Evolutionary conservation across 73 alveolate species (phyloP).

Genomic region (Diophrys sp.): DNA sequence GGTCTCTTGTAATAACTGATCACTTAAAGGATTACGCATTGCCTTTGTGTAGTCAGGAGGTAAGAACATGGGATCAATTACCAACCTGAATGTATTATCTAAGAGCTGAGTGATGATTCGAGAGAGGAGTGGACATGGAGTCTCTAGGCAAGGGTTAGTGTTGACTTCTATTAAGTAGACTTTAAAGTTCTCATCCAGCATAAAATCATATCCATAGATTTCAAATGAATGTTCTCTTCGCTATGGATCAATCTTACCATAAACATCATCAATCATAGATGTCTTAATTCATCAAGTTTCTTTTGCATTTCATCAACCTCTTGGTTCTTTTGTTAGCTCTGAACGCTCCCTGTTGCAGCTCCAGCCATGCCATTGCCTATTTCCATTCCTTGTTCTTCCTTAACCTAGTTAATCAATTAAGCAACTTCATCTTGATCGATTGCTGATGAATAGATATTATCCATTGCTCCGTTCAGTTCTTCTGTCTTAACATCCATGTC

Average conservation of each 20-base stretch:
- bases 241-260: no score
- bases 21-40: no score
- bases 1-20: no score
- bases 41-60: no score
- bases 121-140: slow-evolving; percentile 70
- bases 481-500: slow-evolving; percentile 54
- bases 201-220: no score
- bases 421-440: slow-evolving; percentile 27
- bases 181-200: no score
- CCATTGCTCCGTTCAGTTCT: slow-evolving; percentile 38
- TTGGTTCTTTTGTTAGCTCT: slow-evolving; percentile 1
- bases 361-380: slow-evolving; percentile 27
- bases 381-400: slow-evolving; percentile 42
- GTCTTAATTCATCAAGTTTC: slow-evolving; percentile 17
- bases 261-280: slow-evolving; percentile 15
- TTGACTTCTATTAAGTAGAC: no score
- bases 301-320: slow-evolving; percentile 39
- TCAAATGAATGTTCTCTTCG: no score
- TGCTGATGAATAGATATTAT: slow-evolving; percentile 25
- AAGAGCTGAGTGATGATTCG: slow-evolving; percentile 66
- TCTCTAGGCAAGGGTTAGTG: slow-evolving; percentile 76
- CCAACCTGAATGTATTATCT: slow-evolving; percentile 72
- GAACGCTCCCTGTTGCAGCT: neutral
- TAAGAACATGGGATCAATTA: slow-evolving; percentile 72
- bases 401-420: slow-evolving; percentile 11